A percentile compares a stretch with the other conserved stretches of the same genome.
These are phyloP conservation scores for Saturnispora sekii DNA, from an alignment of 805 yeast species.

Conservation along the genomic window DNA sequence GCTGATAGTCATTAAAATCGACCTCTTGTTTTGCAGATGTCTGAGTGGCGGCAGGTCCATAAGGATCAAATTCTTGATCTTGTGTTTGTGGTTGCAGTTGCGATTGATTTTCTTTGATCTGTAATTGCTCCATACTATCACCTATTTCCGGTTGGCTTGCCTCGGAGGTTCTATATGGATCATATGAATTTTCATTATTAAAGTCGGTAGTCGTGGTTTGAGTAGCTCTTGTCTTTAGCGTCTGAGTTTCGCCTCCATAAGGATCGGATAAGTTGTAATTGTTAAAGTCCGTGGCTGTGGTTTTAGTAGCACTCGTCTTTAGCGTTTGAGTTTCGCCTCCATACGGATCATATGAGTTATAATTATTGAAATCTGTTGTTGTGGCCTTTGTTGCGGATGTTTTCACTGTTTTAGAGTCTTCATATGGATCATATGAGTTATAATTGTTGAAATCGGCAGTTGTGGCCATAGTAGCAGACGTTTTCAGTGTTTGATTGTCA, in stretches of 20 bases:
- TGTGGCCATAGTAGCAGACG: background rate
- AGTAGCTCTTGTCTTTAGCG: background rate
- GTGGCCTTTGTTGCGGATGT: conserved; percentile 1
- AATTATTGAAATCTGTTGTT: background rate
- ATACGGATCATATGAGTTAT: conserved; percentile 5
- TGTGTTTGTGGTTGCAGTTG: conserved; percentile 7
- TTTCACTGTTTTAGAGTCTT: conserved; percentile 9
- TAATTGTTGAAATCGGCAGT: conserved; percentile 1
- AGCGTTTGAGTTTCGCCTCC: background rate
- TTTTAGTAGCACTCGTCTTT: background rate
- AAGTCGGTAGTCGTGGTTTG: background rate
- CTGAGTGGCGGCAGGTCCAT: conserved; percentile 16
- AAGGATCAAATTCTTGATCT: conserved; percentile 15
- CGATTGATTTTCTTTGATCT: conserved; percentile 7
- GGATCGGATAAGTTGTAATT: conserved; percentile 1
- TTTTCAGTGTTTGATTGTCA: conserved; percentile 4
- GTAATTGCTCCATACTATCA: conserved; percentile 8
- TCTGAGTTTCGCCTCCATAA: conserved; percentile 7
- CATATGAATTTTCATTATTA: conserved; percentile 8
- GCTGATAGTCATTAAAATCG: conserved; percentile 23
- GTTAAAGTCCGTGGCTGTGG: conserved; percentile 10
- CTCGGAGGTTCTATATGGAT: conserved; percentile 16
- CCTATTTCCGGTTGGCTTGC: conserved; percentile 1
- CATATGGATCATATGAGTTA: conserved; percentile 14
- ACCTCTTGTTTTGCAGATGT: conserved; percentile 6